These are phyloP conservation scores for Acacia confusa DNA, from an alignment of 306 rosid species.

Conservation along the genomic window DNA sequence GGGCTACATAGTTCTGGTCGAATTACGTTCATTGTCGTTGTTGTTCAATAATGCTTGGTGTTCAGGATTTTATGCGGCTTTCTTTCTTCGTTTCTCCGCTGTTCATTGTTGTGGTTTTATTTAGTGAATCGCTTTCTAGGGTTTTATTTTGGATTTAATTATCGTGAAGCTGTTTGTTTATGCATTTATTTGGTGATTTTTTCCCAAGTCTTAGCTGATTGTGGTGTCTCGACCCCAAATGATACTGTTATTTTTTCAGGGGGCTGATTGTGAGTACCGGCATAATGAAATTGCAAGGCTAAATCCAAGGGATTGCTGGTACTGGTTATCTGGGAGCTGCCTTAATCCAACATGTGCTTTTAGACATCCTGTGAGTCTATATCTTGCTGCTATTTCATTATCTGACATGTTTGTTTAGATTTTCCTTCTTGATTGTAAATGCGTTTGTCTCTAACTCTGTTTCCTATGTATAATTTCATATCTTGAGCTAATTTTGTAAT, in stretches of 20 bases:
- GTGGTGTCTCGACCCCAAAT: not conserved
- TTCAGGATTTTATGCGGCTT: not conserved
- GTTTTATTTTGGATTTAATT: not conserved
- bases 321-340: slow-evolving; percentile 81
- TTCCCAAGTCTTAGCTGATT: not conserved
- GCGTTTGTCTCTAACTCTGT: not conserved
- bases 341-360: slow-evolving; percentile 79
- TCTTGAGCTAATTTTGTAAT: not conserved
- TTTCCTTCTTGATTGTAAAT: not conserved
- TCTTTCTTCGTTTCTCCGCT: not conserved
- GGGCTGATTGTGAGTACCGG: slow-evolving; percentile 83
- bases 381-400: not conserved
- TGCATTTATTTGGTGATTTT: not conserved
- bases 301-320: slow-evolving; percentile 92
- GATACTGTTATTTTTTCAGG: slow-evolving; percentile 44
- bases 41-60: slow-evolving; percentile 21
- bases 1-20: slow-evolving; percentile 3
- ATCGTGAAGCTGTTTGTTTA: not conserved
- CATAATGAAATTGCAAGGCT: slow-evolving; percentile 85
- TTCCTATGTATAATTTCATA: not conserved
- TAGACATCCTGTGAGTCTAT: slow-evolving; percentile 80
- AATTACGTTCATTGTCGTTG: not conserved
- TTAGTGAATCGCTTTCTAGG: not conserved
- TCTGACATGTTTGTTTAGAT: not conserved
- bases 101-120: not conserved